Conservation (phyloP, 768 basidiomycete genomes). For the Tephrocybe sp. region DNA sequence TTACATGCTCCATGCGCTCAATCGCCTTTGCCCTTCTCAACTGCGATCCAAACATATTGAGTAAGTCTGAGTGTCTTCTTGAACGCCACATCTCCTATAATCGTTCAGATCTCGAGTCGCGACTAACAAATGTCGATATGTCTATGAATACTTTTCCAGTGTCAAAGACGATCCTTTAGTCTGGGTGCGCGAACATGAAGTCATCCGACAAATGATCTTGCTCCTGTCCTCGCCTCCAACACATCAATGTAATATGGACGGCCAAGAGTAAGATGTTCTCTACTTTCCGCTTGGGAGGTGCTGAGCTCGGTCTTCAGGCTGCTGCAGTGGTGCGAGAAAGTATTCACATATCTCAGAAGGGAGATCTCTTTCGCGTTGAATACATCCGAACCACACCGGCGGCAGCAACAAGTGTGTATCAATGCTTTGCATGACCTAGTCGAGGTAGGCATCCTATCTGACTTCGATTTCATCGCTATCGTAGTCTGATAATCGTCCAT, state of each 20-base stretch:
- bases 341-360: conserved; percentile 6
- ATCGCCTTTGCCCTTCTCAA: neutral
- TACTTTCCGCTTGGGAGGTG: neutral
- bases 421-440: conserved; percentile 13
- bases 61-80: neutral
- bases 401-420: conserved; percentile 4
- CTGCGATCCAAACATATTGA: too few relatives aligned
- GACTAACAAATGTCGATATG: conserved; percentile 8
- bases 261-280: neutral
- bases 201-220: neutral
- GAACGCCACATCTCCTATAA: neutral
- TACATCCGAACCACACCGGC: neutral
- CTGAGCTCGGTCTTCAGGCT: neutral
- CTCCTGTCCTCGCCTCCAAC: neutral
- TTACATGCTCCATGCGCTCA: conserved; percentile 1
- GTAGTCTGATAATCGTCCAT: neutral
- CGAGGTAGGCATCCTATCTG: conserved; percentile 1
- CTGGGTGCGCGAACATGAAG: conserved; percentile 11
- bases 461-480: neutral
- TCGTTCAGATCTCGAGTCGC: neutral
- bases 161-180: neutral
- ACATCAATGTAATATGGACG: conserved; percentile 1
- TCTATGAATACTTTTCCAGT: conserved; percentile 1
- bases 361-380: neutral
- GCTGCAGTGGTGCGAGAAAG: conserved; percentile 10